phyloP scores from a whole-genome alignment of 2,329 filamentous ascomycete genomes.

The Aspergillus sp. region DNA sequence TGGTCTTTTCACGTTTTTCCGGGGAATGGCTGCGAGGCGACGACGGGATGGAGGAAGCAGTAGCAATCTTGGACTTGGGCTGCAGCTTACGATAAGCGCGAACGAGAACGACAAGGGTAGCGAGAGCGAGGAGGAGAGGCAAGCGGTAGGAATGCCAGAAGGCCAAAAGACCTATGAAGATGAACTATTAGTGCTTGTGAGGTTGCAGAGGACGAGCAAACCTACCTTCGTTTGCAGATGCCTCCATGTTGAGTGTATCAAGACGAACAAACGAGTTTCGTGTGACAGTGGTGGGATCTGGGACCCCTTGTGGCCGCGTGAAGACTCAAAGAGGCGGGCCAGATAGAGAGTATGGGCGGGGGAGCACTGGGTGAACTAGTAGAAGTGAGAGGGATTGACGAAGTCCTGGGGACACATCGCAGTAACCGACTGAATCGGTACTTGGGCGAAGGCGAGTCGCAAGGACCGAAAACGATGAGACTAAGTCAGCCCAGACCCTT shows the following conservation, averaged over 20 bases:
- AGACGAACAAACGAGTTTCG: too few species aligned
- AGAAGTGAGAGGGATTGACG: background rate
- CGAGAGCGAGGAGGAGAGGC: conserved; percentile 45
- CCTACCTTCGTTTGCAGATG: conserved; percentile 14
- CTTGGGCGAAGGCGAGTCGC: background rate
- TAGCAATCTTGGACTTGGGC: conserved; percentile 28
- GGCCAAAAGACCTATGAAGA: conserved; percentile 37
- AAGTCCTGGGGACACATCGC: background rate
- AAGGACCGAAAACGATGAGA: background rate
- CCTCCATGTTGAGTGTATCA: conserved; percentile 13
- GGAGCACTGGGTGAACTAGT: background rate
- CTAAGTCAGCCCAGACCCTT: background rate
- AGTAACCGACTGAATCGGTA: background rate
- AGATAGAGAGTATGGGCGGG: conserved; percentile 3
- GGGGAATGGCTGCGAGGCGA: conserved; percentile 33
- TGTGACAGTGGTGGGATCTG: too few species aligned
- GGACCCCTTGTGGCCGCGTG: background rate
- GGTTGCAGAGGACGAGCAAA: background rate
- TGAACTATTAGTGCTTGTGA: background rate
- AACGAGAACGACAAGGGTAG: conserved; percentile 38
- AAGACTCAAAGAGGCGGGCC: background rate
- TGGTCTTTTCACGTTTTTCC: conserved; percentile 22
- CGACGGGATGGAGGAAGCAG: conserved; percentile 33
- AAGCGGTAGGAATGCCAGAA: conserved; percentile 53
- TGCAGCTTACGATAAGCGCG: conserved; percentile 27